phyloP scores from a whole-genome alignment of 768 basidiomycete genomes.

The Fibroporia radiculosa region DNA sequence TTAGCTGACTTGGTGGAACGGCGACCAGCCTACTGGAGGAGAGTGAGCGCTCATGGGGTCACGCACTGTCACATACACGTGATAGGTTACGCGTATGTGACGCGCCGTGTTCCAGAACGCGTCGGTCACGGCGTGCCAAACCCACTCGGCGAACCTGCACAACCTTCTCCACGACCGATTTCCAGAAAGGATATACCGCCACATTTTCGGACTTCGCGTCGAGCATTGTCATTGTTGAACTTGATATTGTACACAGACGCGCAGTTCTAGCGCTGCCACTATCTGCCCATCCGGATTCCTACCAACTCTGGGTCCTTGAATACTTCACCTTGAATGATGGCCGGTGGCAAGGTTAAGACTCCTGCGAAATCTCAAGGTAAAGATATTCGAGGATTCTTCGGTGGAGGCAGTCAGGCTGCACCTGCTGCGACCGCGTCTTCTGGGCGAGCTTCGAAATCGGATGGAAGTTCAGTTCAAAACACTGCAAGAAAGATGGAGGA shows the following conservation, averaged over 20 bases:
- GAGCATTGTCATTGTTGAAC: no score
- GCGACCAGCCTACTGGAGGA: background rate
- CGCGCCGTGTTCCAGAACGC: background rate
- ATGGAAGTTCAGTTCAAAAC: background rate
- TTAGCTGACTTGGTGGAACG: background rate
- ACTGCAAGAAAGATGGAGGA: background rate
- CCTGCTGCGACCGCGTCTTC: constrained; percentile 4
- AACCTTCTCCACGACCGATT: no score
- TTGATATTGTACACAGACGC: no score
- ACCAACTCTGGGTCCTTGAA: background rate
- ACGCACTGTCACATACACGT: constrained; percentile 1
- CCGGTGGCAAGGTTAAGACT: constrained; percentile 10
- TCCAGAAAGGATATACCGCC: no score
- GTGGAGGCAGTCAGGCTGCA: constrained; percentile 6
- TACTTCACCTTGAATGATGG: constrained; percentile 5
- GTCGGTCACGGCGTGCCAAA: background rate
- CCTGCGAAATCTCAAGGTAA: constrained; percentile 13
- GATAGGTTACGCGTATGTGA: background rate
- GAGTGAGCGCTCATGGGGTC: no score
- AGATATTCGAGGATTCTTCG: constrained; percentile 24
- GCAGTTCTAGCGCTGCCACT: no score
- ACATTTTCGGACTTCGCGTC: no score
- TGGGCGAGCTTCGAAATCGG: background rate
- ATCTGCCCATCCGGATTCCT: no score
- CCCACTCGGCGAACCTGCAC: background rate